Evolutionary conservation across 371 early-diverging fungal genomes (phyloP).

Genomic region (Sanchytrium tribonematis): DNA sequence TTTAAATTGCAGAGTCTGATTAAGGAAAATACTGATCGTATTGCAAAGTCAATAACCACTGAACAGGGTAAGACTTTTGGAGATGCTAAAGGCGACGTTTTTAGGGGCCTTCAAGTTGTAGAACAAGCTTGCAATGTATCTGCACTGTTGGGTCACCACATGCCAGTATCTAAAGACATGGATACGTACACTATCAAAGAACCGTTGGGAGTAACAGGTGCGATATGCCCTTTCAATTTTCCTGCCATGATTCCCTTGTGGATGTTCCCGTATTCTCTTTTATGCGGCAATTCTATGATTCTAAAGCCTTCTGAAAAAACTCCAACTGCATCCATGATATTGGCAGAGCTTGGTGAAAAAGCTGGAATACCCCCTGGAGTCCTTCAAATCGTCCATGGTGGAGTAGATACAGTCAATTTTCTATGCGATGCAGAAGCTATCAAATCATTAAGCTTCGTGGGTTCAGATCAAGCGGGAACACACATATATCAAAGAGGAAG

Average conservation of each 20-base stretch:
- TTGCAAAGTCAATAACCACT: constrained; percentile 53
- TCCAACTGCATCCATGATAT: constrained; percentile 76
- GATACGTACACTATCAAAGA: constrained; percentile 80
- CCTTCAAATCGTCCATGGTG: constrained; percentile 75
- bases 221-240: constrained; percentile 79
- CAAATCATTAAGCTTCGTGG: constrained; percentile 82
- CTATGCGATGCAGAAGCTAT: constrained; percentile 56
- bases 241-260: constrained; percentile 54
- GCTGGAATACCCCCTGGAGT: constrained; percentile 84
- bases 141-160: constrained; percentile 40
- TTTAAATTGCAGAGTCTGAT: constrained; percentile 63
- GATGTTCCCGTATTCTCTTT: constrained; percentile 86
- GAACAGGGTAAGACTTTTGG: constrained; percentile 85
- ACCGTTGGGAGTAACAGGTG: constrained; percentile 80
- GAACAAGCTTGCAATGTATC: constrained; percentile 60
- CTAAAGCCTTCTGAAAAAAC: constrained; percentile 84
- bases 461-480: constrained; percentile 56
- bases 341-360: constrained; percentile 60
- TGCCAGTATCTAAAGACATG: constrained; percentile 66
- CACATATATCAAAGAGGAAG: constrained; percentile 68
- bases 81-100: constrained; percentile 73
- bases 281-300: constrained; percentile 57
- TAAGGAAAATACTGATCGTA: constrained; percentile 43
- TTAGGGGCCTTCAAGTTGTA: constrained; percentile 52
- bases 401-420: constrained; percentile 62